These are phyloP conservation scores for Diaporthe helianthi DNA, from an alignment of 2,329 filamentous ascomycete species.

Conservation along the genomic window DNA sequence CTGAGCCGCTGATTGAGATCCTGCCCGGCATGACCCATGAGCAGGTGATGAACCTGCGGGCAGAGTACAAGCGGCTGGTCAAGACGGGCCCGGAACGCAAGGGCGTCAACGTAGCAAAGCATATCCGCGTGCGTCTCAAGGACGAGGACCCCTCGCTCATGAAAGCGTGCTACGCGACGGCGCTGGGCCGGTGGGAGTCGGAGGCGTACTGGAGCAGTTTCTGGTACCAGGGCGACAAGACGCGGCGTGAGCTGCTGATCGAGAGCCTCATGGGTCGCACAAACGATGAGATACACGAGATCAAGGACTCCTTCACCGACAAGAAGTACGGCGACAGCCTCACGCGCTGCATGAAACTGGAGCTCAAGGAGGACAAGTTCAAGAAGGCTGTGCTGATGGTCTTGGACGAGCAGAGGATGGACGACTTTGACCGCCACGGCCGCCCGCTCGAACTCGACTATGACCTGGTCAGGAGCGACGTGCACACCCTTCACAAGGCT, in stretches of 20 bases:
- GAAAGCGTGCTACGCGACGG: conserved; percentile 90
- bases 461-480: conserved; percentile 72
- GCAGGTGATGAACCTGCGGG: conserved; percentile 84
- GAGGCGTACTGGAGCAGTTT: conserved; percentile 99
- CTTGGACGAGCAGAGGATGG: conserved; percentile 83
- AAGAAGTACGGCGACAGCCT: conserved; percentile 89
- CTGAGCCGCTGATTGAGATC: conserved; percentile 78
- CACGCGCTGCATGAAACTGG: conserved; percentile 85
- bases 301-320: conserved; percentile 89
- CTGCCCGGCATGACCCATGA: conserved; percentile 85
- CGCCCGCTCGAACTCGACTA: conserved; percentile 63
- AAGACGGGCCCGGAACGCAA: conserved; percentile 77
- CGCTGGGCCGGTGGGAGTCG: conserved; percentile 87
- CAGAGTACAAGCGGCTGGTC: conserved; percentile 88
- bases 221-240: conserved; percentile 91
- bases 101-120: conserved; percentile 85
- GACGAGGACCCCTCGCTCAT: conserved; percentile 78
- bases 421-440: conserved; percentile 75
- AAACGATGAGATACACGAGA: conserved; percentile 84
- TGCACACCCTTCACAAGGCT: conserved; percentile 71
- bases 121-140: conserved; percentile 79
- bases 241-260: conserved; percentile 86
- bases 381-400: conserved; percentile 85
- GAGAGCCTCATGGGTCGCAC: conserved; percentile 90
- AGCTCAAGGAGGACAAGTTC: conserved; percentile 96